phyloP scores from a whole-genome alignment of 306 rosid species.

The Quercus ilex region DNA sequence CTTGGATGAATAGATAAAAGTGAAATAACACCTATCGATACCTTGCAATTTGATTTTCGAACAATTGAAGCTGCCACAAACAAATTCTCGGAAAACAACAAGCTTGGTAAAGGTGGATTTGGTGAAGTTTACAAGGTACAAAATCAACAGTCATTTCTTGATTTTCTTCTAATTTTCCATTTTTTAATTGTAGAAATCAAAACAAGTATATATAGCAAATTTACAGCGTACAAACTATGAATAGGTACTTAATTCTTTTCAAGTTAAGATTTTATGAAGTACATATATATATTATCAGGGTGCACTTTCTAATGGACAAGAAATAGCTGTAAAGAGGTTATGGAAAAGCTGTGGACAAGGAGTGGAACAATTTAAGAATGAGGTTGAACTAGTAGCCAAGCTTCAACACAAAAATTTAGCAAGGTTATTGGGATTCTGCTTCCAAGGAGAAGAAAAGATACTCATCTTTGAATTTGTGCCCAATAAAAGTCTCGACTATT shows the following conservation, averaged over 20 bases:
- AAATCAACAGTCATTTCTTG: not conserved
- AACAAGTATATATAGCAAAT: not conserved
- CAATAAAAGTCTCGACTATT: conserved; percentile 32
- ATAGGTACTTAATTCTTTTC: not conserved
- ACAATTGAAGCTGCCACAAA: conserved; percentile 28
- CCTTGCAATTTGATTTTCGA: conserved; percentile 17
- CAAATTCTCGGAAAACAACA: conserved; percentile 16
- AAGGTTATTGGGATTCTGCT: conserved; percentile 20
- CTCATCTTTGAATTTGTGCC: conserved; percentile 21
- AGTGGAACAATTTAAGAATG: conserved; percentile 3
- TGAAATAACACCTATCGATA: conserved; percentile 5
- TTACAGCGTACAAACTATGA: not conserved
- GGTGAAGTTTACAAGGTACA: conserved; percentile 26
- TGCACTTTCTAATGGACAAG: conserved; percentile 11
- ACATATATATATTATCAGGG: conserved; percentile 13
- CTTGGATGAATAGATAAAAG: not conserved
- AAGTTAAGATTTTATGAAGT: not conserved
- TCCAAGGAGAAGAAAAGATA: conserved; percentile 16
- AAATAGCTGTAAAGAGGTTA: conserved; percentile 20
- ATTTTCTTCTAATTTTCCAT: not conserved
- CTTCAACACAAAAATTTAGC: conserved; percentile 24
- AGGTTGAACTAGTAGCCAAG: conserved; percentile 15
- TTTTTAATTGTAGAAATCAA: not conserved
- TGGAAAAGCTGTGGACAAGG: conserved; percentile 5
- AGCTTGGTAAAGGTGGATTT: conserved; percentile 31